Evolutionary conservation across 768 basidiomycete genomes (phyloP), one percentile per base, ranked within the genome.

Genomic region (Gelatoporia subvermispora): DNA sequence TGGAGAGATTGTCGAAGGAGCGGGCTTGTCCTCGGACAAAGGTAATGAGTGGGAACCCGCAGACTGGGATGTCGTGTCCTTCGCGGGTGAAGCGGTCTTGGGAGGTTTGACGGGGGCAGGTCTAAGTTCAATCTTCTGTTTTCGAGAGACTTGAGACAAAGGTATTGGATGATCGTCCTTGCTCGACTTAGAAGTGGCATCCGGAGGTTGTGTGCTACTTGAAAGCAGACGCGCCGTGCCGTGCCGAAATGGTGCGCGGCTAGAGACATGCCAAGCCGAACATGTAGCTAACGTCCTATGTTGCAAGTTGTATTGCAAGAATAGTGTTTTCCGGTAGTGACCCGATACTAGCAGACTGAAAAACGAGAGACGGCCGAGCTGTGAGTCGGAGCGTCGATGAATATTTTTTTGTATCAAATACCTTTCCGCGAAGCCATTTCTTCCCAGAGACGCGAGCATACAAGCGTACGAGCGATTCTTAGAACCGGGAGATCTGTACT

Each of bases 71-170:
- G 47, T 41, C 16, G 48, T 1, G 18, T 47, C 61, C 40, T 51
- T 61, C 41, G 65, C 55, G 48, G 56, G 51, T 11, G 64, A 45
- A n/a, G 62, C 59, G 21, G 65, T 53, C 11, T 66, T 48, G 39
- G 65, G 58, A 0, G 67, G 69, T 50, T 79, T 81, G 42, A 84
- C 66, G 22, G 85, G 86, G 2, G 69, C 79, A 1, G 86, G 86
- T 20, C 79, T 76, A 15, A 86, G 68, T 50, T 84, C 81, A 43
- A 85, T 66, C 62, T 80, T 77, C 39, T 61, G 64, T 48, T 70
- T 74, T 5, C 63, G 59, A 4, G 63, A 16, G 45, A 51, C 49
- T 48, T 50, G 54, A 35, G 67, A 45, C 44, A 66, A 59, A 36
- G 60, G 57, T 34, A 46, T 44, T 28, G 51, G 36, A 41, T 57